These are phyloP conservation scores for Solanum dulcamara DNA, from an alignment of 257 asterid genomes.

Conservation along the genomic window DNA sequence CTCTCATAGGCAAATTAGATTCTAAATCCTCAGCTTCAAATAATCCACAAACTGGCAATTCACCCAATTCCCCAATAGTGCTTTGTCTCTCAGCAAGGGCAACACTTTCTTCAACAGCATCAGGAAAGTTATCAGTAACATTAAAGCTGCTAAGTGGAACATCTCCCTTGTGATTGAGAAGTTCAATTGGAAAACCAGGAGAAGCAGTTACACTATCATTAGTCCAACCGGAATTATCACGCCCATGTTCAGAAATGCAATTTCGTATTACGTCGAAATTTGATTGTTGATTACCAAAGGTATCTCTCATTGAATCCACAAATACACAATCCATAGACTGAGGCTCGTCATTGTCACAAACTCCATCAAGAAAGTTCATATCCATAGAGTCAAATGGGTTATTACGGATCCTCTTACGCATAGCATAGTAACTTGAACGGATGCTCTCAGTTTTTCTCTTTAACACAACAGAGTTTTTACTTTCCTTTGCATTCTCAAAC, in stretches of 20 bases:
- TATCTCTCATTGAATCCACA: constrained; percentile 15
- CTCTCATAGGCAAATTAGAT: not conserved
- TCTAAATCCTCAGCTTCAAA: constrained; percentile 25
- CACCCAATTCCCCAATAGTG: constrained; percentile 11
- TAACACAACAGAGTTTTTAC: constrained; percentile 12
- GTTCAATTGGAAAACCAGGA: constrained; percentile 14
- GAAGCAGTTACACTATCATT: constrained; percentile 10
- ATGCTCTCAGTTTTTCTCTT: constrained; percentile 59
- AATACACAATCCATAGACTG: constrained; percentile 15
- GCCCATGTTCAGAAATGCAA: constrained; percentile 14
- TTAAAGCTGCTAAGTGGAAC: constrained; percentile 8
- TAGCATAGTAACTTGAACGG: constrained; percentile 40
- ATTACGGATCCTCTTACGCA: constrained; percentile 54
- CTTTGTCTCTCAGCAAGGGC: constrained; percentile 9
- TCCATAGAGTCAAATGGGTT: constrained; percentile 30
- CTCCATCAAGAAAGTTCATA: constrained; percentile 19
- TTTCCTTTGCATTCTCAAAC: constrained; percentile 22
- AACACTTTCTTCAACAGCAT: constrained; percentile 10
- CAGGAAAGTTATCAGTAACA: constrained; percentile 7
- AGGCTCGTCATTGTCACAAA: constrained; percentile 9
- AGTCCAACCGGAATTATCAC: constrained; percentile 11
- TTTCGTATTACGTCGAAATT: constrained; percentile 1
- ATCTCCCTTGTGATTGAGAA: constrained; percentile 7
- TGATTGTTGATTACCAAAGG: constrained; percentile 28
- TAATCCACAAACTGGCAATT: constrained; percentile 10